A percentile compares a stretch with the other conserved stretches of the same genome.
Evolutionary conservation across 306 rosid genomes (phyloP).

Genomic region (Cicer chorassanicum): DNA sequence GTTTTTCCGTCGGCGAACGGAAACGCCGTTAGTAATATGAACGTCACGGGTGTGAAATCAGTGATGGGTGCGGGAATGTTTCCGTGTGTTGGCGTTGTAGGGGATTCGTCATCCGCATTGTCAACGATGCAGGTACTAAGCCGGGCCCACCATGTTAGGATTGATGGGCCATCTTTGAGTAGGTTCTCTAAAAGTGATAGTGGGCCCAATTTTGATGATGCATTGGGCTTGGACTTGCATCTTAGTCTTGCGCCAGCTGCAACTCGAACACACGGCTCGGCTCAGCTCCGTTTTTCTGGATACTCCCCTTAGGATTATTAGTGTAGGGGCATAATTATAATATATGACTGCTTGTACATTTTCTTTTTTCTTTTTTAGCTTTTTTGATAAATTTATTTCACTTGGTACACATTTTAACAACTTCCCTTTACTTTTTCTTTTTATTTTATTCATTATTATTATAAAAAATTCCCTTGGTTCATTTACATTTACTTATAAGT

Average conservation of each 20-base stretch:
- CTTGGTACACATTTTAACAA: constrained; percentile 34
- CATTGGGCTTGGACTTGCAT: constrained; percentile 87
- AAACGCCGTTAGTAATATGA: background rate
- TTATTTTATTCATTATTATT: background rate
- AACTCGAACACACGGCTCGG: constrained; percentile 50
- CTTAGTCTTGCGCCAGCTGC: constrained; percentile 86
- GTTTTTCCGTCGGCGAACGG: constrained; percentile 55
- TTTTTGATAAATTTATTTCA: constrained; percentile 47
- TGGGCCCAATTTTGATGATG: constrained; percentile 80
- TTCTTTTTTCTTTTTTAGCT: constrained; percentile 52
- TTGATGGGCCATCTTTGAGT: constrained; percentile 81
- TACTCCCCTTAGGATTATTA: background rate
- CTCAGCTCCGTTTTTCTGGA: constrained; percentile 4
- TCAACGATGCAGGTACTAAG: constrained; percentile 58
- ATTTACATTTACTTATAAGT: background rate
- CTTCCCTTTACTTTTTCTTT: background rate
- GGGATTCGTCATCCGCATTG: constrained; percentile 60
- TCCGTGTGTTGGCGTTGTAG: constrained; percentile 61
- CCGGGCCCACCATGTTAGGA: constrained; percentile 62
- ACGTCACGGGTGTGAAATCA: constrained; percentile 47
- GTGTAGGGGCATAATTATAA: background rate
- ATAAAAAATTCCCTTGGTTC: constrained; percentile 18
- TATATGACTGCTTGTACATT: constrained; percentile 60
- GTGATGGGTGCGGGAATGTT: constrained; percentile 49
- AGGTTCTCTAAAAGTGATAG: constrained; percentile 66